phyloP scores from a whole-genome alignment of 805 yeast species.

The Saccharomycopsis amapae region DNA sequence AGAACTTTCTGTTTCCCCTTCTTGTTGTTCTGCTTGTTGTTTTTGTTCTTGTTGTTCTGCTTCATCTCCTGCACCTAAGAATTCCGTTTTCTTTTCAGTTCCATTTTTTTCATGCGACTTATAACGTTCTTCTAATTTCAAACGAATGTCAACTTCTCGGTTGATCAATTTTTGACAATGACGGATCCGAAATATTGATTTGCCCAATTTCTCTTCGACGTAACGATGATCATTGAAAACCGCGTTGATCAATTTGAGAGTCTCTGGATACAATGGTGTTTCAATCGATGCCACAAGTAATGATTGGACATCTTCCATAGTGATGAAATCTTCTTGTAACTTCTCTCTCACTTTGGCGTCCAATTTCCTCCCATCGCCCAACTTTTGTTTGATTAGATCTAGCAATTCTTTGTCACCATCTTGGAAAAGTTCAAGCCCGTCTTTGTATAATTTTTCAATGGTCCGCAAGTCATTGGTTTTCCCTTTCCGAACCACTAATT shows the following conservation, averaged over 20 bases:
- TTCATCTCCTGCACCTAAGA: background rate
- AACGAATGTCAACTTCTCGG: background rate
- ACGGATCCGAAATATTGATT: background rate
- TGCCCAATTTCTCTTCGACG: slow-evolving; percentile 8
- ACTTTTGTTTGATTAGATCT: background rate
- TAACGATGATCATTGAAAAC: slow-evolving; percentile 1
- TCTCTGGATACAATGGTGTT: slow-evolving; percentile 9
- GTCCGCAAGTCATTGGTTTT: slow-evolving; percentile 24
- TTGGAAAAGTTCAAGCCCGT: slow-evolving; percentile 26
- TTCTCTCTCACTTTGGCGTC: slow-evolving; percentile 17
- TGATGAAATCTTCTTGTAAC: slow-evolving; percentile 20
- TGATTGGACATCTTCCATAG: slow-evolving; percentile 17
- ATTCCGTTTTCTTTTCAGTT: background rate
- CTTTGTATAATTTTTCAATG: slow-evolving; percentile 21
- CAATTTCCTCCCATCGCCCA: background rate
- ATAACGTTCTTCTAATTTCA: background rate
- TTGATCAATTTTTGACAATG: background rate
- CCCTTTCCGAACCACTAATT: slow-evolving; percentile 13
- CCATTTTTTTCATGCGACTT: background rate
- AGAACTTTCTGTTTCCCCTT: background rate
- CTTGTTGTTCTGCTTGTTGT: background rate
- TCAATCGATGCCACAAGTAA: background rate
- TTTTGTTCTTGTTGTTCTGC: background rate
- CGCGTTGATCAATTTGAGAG: slow-evolving; percentile 1
- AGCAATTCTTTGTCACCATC: slow-evolving; percentile 21